Conservation (phyloP, 2,329 filamentous ascomycete genomes). For the Fusarium liriodendri region DNA sequence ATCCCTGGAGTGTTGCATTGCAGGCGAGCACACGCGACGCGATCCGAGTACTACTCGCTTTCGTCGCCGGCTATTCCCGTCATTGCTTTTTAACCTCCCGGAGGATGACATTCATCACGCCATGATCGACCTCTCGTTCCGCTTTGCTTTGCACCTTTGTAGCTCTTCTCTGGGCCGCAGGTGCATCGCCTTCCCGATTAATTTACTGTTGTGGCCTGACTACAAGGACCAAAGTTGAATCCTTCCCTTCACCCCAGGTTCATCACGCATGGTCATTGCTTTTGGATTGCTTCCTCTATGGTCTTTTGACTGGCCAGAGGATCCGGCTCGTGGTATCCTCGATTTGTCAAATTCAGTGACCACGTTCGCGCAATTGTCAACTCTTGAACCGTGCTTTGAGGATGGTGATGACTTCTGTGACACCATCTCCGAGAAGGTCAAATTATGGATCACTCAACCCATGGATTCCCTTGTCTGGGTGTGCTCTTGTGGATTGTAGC, state of each 20-base stretch:
- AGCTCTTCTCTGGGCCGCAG: neutral
- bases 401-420: neutral
- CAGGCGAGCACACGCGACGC: neutral
- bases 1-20: neutral
- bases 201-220: neutral
- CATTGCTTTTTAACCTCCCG: neutral
- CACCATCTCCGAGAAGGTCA: neutral
- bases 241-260: neutral
- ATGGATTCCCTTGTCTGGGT: neutral
- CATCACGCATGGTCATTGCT: neutral
- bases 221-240: neutral
- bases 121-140: neutral
- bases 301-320: neutral
- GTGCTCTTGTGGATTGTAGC: neutral
- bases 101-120: neutral
- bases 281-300: neutral
- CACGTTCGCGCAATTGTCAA: neutral
- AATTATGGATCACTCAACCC: neutral
- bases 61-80: neutral
- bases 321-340: neutral
- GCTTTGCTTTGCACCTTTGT: neutral
- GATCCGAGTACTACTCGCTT: neutral
- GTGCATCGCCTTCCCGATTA: neutral
- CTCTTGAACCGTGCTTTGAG: neutral
- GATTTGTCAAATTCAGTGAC: neutral